Evolutionary conservation across 192 early-diverging fungal genomes (phyloP), one percentile per base, ranked within the genome.

Genomic region (Coemansia sp.): DNA sequence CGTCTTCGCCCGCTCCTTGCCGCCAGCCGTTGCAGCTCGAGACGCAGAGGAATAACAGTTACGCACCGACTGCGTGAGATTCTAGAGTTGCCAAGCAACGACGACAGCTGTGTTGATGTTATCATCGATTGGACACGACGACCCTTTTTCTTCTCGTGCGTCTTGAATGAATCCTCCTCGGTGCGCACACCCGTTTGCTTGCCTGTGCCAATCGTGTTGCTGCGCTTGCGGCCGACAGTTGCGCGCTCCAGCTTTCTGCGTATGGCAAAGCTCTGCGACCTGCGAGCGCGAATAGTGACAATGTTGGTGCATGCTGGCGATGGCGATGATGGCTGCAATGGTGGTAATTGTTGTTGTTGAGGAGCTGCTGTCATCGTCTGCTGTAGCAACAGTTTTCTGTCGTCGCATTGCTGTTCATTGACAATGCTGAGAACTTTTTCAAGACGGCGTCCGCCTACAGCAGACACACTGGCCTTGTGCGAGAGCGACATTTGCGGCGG

Each of bases 381-480:
- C 58, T 37, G 63, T 54, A 19, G 26, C 8, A 16, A 16, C 47
- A 32, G 32, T 32, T 49, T 49, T 5, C 13, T 7, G 12, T 49
- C 8, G 62, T 37, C 15, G 32, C 32, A 32, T 32, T 32, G 32
- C 32, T 56, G 55, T 11, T 26, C 21, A 21, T 59, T 16, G 18
- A 16, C 57, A 37, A 37, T 22, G 16, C 21, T 22, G 18, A 59
- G 57, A 1, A 18, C 39, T 1, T 40, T 39, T n/a, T 59, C 41
- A 16, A 67, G 16, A 15, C 63, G 73, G 1, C 62, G 66, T 1
- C 78, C 73, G 12, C 78, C 78, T 0, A 81, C 78, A 5, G 78
- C 78, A 1, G 78, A 72, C 10, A 81, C 61, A 49, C 78, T 81
- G 41, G 78, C 78, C 48, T 76, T 81, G 64, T 72, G 78, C 11